phyloP scores from a whole-genome alignment of 2,329 filamentous ascomycete species.

The Pseudopyrenochaeta lycopersici region DNA sequence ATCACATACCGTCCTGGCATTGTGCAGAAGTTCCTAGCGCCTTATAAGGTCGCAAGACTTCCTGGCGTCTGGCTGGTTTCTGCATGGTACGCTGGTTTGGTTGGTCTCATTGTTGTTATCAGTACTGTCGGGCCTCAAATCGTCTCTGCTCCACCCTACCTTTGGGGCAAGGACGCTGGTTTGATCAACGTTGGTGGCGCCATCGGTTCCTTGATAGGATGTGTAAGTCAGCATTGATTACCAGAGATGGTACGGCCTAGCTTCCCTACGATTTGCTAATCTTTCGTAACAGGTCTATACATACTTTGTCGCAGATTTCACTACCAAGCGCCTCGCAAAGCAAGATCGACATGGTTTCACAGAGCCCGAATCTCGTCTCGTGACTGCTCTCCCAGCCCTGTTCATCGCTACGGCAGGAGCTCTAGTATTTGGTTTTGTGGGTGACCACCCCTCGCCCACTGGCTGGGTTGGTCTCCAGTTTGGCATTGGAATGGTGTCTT shows the following conservation, averaged over 20 bases:
- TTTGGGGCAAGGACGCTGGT: constrained; percentile 52
- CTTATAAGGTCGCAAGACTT: constrained; percentile 48
- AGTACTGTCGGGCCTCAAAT: constrained; percentile 50
- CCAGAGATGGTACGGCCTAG: neutral
- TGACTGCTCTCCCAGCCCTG: constrained; percentile 50
- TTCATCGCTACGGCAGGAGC: constrained; percentile 50
- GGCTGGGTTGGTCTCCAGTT: constrained; percentile 53
- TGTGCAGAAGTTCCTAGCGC: constrained; percentile 45
- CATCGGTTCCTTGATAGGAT: constrained; percentile 48
- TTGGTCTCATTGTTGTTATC: constrained; percentile 52
- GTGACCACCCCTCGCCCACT: constrained; percentile 44
- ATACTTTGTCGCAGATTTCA: constrained; percentile 49
- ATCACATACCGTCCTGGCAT: constrained; percentile 47
- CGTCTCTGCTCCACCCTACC: constrained; percentile 51
- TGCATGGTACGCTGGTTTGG: constrained; percentile 53
- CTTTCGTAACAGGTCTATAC: constrained; percentile 33
- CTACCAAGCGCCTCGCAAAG: constrained; percentile 48
- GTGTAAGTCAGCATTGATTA: constrained; percentile 13
- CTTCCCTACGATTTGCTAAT: neutral
- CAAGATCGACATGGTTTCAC: constrained; percentile 48
- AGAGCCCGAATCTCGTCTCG: constrained; percentile 52
- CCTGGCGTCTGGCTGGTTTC: constrained; percentile 55
- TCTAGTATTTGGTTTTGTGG: constrained; percentile 52
- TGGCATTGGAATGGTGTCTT: constrained; percentile 51
- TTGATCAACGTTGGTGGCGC: constrained; percentile 51